A percentile compares a stretch with the other conserved stretches of the same genome.
Evolutionary conservation across 2,329 filamentous ascomycete species (phyloP).

Genomic region (Metarhizium robertsii): DNA sequence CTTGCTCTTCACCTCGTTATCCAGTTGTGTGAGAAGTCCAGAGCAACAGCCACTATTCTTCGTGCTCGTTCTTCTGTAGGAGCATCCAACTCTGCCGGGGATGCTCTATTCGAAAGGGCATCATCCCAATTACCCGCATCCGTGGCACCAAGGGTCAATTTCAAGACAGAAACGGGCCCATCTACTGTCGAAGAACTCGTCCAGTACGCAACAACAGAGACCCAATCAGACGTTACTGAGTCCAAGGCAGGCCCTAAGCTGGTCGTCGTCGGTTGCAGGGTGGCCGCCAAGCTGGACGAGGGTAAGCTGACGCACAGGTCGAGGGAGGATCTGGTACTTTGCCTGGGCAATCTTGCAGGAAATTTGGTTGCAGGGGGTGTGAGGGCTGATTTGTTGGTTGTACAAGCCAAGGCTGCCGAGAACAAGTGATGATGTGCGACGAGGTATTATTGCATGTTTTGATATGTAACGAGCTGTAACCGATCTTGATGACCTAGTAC

Average conservation of each 20-base stretch:
- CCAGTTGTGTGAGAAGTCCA: slow-evolving; percentile 70
- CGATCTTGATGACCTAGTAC: not conserved
- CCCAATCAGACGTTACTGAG: slow-evolving; percentile 1
- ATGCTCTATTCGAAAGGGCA: slow-evolving; percentile 8
- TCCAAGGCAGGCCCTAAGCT: slow-evolving; percentile 9
- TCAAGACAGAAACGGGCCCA: slow-evolving; percentile 9
- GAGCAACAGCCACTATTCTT: slow-evolving; percentile 69
- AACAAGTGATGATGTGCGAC: not conserved
- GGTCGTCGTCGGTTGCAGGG: slow-evolving; percentile 15
- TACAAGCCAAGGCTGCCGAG: slow-evolving; percentile 18
- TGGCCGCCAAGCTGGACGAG: slow-evolving; percentile 9
- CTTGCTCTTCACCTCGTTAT: slow-evolving; percentile 72
- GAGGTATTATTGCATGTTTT: not conserved
- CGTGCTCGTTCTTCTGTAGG: slow-evolving; percentile 16
- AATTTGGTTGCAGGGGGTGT: slow-evolving; percentile 14
- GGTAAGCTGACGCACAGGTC: slow-evolving; percentile 12
- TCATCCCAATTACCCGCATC: slow-evolving; percentile 6
- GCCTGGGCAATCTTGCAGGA: slow-evolving; percentile 14
- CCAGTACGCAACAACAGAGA: slow-evolving; percentile 9
- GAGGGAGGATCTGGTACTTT: slow-evolving; percentile 12
- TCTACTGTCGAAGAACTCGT: slow-evolving; percentile 15
- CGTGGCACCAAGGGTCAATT: slow-evolving; percentile 10
- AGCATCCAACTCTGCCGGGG: slow-evolving; percentile 1
- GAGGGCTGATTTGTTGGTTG: slow-evolving; percentile 16
- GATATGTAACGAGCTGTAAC: not conserved